Conservation (phyloP, 768 basidiomycete genomes). For the Psilocybe tampanensis region DNA sequence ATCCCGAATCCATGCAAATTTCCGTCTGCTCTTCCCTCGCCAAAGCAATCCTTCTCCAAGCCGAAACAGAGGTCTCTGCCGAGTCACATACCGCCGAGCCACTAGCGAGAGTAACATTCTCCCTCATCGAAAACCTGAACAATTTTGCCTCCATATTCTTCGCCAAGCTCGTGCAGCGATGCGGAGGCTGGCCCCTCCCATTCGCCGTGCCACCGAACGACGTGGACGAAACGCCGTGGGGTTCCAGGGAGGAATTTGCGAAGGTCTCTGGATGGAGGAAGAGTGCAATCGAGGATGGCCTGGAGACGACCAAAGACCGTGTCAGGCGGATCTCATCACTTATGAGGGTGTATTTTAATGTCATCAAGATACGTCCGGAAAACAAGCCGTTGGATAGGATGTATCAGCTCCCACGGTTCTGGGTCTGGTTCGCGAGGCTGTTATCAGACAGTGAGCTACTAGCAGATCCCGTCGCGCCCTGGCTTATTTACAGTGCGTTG, state of each 20-base stretch:
- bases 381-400: slow-evolving; percentile 46
- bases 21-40: slow-evolving; percentile 87
- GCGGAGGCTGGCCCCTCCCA: slow-evolving; percentile 88
- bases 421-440: slow-evolving; percentile 75
- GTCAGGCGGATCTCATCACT: slow-evolving; percentile 72
- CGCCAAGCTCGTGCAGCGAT: slow-evolving; percentile 82
- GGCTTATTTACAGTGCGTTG: slow-evolving; percentile 67
- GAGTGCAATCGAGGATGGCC: slow-evolving; percentile 34
- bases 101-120: slow-evolving; percentile 75
- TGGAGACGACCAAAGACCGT: slow-evolving; percentile 66
- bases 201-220: slow-evolving; percentile 56
- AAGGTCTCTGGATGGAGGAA: slow-evolving; percentile 63
- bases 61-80: slow-evolving; percentile 90
- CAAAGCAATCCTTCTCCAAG: slow-evolving; percentile 88
- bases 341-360: slow-evolving; percentile 85
- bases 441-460: slow-evolving; percentile 53
- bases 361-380: slow-evolving; percentile 50
- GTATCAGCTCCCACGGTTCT: slow-evolving; percentile 67
- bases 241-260: slow-evolving; percentile 33
- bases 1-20: slow-evolving; percentile 54
- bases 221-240: slow-evolving; percentile 50
- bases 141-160: slow-evolving; percentile 79
- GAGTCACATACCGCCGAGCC: slow-evolving; percentile 85
- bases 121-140: slow-evolving; percentile 59
- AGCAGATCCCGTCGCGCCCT: slow-evolving; percentile 59